Percentiles rank a stretch among this genome's conserved stretches.
These are phyloP conservation scores for Magnaporthiopsis poae DNA, from an alignment of 2,329 filamentous ascomycete genomes.

Conservation along the genomic window DNA sequence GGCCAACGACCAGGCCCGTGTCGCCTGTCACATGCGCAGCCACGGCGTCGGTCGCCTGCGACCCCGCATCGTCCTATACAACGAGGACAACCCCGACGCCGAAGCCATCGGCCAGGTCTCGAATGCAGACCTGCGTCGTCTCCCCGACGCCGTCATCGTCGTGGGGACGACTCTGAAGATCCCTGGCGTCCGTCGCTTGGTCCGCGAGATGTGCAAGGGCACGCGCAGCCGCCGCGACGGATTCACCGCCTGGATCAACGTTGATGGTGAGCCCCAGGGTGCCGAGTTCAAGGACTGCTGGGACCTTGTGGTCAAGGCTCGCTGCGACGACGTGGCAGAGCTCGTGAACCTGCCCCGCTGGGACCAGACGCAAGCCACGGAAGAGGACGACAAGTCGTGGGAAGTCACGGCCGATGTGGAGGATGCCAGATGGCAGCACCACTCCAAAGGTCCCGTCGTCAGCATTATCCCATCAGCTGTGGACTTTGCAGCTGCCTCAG, in stretches of 20 bases:
- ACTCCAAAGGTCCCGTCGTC: background rate
- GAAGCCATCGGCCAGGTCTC: slow-evolving; percentile 91
- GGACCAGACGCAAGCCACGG: slow-evolving; percentile 41
- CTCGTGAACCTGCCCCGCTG: slow-evolving; percentile 55
- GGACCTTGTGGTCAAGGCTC: slow-evolving; percentile 80
- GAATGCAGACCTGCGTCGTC: slow-evolving; percentile 69
- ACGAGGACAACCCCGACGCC: slow-evolving; percentile 91
- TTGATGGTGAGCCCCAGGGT: slow-evolving; percentile 71
- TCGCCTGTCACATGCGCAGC: slow-evolving; percentile 72
- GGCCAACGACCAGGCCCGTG: slow-evolving; percentile 65
- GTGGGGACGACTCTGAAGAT: slow-evolving; percentile 94
- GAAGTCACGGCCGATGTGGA: slow-evolving; percentile 17
- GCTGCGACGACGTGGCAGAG: slow-evolving; percentile 77
- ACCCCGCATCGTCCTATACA: slow-evolving; percentile 91
- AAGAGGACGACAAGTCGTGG: slow-evolving; percentile 31
- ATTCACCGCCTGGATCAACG: slow-evolving; percentile 88
- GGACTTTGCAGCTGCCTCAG: background rate
- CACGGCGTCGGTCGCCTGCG: slow-evolving; percentile 85
- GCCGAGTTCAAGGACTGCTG: slow-evolving; percentile 85
- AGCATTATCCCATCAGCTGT: background rate
- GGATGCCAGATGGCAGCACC: background rate
- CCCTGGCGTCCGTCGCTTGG: slow-evolving; percentile 79
- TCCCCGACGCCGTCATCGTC: slow-evolving; percentile 86
- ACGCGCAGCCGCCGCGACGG: slow-evolving; percentile 76
- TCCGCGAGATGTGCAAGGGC: slow-evolving; percentile 79